Evolutionary conservation across 2,329 filamentous ascomycete species (phyloP).

Genomic region (Teratosphaeriaceae sp.): DNA sequence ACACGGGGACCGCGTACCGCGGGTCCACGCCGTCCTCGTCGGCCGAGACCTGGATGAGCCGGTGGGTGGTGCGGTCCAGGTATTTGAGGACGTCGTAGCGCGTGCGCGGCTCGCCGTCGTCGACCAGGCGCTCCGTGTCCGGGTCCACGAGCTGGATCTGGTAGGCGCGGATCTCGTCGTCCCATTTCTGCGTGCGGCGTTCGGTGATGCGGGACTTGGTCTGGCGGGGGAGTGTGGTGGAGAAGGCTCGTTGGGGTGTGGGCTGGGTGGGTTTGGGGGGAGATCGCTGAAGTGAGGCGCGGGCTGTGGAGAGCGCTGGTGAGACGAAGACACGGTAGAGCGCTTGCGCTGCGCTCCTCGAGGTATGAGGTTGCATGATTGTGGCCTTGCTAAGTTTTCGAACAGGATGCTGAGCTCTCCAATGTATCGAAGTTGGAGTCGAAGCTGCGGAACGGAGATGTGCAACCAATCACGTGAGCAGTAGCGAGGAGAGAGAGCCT

Average conservation of each 20-base stretch:
- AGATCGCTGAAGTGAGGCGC: constrained; percentile 6
- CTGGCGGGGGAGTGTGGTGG: constrained; percentile 18
- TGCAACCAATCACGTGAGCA: too few relatives aligned
- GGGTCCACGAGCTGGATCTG: constrained; percentile 39
- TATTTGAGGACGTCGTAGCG: constrained; percentile 34
- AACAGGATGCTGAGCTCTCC: too few relatives aligned
- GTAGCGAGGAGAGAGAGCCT: too few relatives aligned
- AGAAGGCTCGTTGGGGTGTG: constrained; percentile 18
- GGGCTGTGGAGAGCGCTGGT: constrained; percentile 20
- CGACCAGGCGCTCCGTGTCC: constrained; percentile 24
- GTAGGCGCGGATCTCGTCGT: constrained; percentile 44
- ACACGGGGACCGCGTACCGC: constrained; percentile 54
- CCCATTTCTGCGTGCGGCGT: constrained; percentile 35
- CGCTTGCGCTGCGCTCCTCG: constrained; percentile 8
- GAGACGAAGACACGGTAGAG: constrained; percentile 40
- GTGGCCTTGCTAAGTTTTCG: too few relatives aligned
- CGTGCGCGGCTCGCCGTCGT: constrained; percentile 23
- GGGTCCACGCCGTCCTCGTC: constrained; percentile 31
- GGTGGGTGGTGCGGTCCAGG: constrained; percentile 43
- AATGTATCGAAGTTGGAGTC: too few relatives aligned
- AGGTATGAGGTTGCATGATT: constrained; percentile 10
- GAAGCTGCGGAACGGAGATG: too few relatives aligned
- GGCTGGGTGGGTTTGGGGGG: constrained; percentile 14
- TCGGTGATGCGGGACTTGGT: constrained; percentile 32
- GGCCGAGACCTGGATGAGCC: constrained; percentile 44